Evolutionary conservation across 1,284 basidiomycete genomes (phyloP).

Genomic region (Austroboletus novae-zelandiae): DNA sequence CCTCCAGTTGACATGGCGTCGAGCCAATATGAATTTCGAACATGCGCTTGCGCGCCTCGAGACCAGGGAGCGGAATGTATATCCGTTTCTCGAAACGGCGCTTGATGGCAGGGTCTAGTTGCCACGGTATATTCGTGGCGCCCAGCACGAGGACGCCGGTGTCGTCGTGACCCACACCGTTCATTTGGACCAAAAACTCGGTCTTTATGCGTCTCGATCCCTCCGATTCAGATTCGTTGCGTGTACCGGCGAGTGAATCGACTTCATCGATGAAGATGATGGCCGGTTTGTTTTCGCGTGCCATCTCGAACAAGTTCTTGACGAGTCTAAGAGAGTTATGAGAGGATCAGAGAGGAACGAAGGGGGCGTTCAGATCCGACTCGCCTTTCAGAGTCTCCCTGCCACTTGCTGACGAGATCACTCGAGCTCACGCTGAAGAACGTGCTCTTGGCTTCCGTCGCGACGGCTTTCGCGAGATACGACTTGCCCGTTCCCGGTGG

Average conservation of each 20-base stretch:
- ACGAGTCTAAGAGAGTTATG: constrained; percentile 67
- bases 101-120: constrained; percentile 97
- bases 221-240: constrained; percentile 96
- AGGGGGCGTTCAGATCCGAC: constrained; percentile 23
- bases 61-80: constrained; percentile 95
- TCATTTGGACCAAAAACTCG: constrained; percentile 98
- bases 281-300: constrained; percentile 92
- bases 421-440: constrained; percentile 97
- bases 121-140: constrained; percentile 98
- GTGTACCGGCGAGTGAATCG: constrained; percentile 92
- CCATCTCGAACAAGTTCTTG: constrained; percentile 95
- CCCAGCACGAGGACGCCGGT: constrained; percentile 98
- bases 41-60: constrained; percentile 92
- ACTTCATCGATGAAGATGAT: constrained; percentile 99
- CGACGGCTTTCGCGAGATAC: constrained; percentile 96
- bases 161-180: constrained; percentile 97
- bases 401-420: constrained; percentile 99
- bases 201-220: constrained; percentile 97
- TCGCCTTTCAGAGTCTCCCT: constrained; percentile 95
- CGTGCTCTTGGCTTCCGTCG: constrained; percentile 97
- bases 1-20: constrained; percentile 83
- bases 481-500: constrained; percentile 96
- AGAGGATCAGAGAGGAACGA: neutral
- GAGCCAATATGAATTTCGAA: constrained; percentile 95
- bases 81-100: constrained; percentile 98